phyloP scores from a whole-genome alignment of 1,284 basidiomycete species.

The Sphaerobolus stellatus region DNA sequence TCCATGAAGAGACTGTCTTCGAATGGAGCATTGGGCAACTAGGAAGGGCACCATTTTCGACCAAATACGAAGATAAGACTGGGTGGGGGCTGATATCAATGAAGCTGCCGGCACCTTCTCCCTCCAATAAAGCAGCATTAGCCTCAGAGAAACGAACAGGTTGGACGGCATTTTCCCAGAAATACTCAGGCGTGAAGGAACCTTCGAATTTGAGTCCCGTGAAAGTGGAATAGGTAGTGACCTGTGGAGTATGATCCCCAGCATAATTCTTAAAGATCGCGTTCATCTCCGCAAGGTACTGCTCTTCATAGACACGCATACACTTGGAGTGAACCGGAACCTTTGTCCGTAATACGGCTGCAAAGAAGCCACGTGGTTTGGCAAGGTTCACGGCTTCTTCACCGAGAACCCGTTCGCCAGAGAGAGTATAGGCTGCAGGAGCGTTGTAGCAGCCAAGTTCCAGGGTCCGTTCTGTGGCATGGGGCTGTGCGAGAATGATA shows the following conservation, averaged over 20 bases:
- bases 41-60: no score
- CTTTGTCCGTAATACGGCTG: constrained; percentile 29
- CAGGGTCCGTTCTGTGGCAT: constrained; percentile 18
- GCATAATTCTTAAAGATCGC: constrained; percentile 28
- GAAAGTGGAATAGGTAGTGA: constrained; percentile 25
- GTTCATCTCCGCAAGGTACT: constrained; percentile 21
- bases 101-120: constrained; percentile 22
- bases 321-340: constrained; percentile 34
- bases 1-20: no score
- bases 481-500: neutral
- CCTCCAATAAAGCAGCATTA: constrained; percentile 14
- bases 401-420: constrained; percentile 30
- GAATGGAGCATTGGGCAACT: no score
- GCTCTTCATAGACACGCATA: constrained; percentile 31
- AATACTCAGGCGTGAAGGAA: constrained; percentile 29
- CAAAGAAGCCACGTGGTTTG: constrained; percentile 29
- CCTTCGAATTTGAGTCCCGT: constrained; percentile 20
- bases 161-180: constrained; percentile 32
- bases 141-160: constrained; percentile 33
- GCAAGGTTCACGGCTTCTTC: constrained; percentile 30
- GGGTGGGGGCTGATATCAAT: constrained; percentile 38
- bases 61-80: constrained; percentile 30
- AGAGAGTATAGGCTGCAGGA: constrained; percentile 31
- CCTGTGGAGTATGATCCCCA: constrained; percentile 6
- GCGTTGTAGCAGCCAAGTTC: constrained; percentile 41